Evolutionary conservation across 1,139 yeast genomes (phyloP), one percentile per base, ranked within the genome.

Genomic region (Yamadazyma oceani): DNA sequence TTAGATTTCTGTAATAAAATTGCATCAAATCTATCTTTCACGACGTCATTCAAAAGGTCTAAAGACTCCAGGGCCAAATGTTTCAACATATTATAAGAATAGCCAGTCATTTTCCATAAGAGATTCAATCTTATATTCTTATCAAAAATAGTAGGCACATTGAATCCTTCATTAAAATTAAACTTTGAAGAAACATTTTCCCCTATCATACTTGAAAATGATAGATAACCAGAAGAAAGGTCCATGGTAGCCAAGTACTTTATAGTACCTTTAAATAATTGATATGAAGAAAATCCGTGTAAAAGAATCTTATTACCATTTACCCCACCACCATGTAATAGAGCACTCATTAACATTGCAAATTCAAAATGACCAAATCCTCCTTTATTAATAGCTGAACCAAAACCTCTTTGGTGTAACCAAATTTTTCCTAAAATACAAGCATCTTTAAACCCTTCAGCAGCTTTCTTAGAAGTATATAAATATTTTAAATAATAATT

Each of bases 361-460:
- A 89, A 89, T 63, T 92, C 97, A 58, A 88, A 88, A 50, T 85
- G 87, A 12, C 97, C 97, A 59, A 92, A 90, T 0, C 97, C 97
- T 32, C 89, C 89, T 35, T 73, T 68, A 26, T 75, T 69, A 26
- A 80, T 50, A 17, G 75, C 64, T 0, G 95, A 80, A 5, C 78
- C 73, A 43, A 88, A 78, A 0, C 95, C 95, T 46, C 96, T 74
- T 62, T 92, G 97, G 38, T 78, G 75, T 31, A 92, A 71, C 98
- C 98, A 92, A 42, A 92, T 67, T 48, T 90, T 75, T 3, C 97
- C 97, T 37, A 92, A 69, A 12, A 83, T 77, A 48, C 92, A 82
- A 2, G 98, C 97, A 52, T 90, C 96, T 48, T 78, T 78, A 60
- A 88, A 92, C n/a, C 88, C 80, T 43, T 84, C 90, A 2, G 96